Base-by-base conservation (phyloP, 2,329 filamentous ascomycete genomes). In the Xylariaceae sp. region DNA sequence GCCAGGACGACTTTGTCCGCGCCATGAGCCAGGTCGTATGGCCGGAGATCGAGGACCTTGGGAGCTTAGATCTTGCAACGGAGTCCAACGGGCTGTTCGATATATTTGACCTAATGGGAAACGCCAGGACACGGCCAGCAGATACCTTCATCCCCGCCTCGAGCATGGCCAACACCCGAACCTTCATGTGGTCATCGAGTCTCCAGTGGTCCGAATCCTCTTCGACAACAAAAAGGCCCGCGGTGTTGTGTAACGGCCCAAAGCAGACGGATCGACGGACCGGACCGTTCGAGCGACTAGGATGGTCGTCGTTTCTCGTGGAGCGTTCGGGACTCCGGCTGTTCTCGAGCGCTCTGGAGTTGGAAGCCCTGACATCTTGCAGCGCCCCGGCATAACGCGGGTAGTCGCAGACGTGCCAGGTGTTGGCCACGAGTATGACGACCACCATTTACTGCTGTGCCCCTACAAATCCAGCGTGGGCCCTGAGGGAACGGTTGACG, bases 271-370 rank as follows among this genome's bases (percentile, higher is more conserved):
- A 19, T 25, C 26, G 3, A 16, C 23, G 6, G 13, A 18, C 10
- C 38, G 37, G 8, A 31, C 23, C 2, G 53, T 65, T 3, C 63
- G 58, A 25, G 72, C 72, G 5, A 58, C 54, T 7, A 72, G 67
- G 44, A 53, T 73, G 24, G 69, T 75, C 2, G 43, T 58, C 12
- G 13, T 57, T 3, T 52, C 48, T 12, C 51, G 55, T 10, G 65
- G 65, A 14, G 55, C 65, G 0, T 53, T 63, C 16, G 59, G 59
- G 5, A 64, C 61, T 5, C 65, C 65, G 5, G 47, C 55, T 3
- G 54, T 75, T n/a, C 59, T 75, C 0, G 68, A 75, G 45, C 56
- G 70, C 18, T 74, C 70, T 11, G 70, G 70, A 17, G 45, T 75
- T 4, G 68, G 65, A 19, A 58, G 64, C 21, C 55, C 59, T 5